phyloP scores from a whole-genome alignment of 257 asterid species.

The Nicotiana sylvestris region DNA sequence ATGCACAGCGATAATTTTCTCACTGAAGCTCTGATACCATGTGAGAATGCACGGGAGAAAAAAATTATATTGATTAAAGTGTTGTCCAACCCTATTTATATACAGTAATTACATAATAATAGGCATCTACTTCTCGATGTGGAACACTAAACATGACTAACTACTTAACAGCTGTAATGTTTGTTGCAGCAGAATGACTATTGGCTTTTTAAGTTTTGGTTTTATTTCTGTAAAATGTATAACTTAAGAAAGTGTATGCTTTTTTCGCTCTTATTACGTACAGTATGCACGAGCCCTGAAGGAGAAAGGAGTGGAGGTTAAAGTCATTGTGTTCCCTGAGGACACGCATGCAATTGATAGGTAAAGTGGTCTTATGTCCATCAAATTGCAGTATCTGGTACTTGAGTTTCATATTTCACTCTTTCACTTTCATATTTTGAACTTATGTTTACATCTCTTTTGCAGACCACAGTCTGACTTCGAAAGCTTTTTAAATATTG shows the following conservation, averaged over 20 bases:
- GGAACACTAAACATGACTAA: no score
- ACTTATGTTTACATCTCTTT: not conserved
- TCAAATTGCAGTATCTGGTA: not conserved
- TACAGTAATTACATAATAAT: no score
- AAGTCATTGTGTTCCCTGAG: conserved; percentile 72
- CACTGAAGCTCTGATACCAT: no score
- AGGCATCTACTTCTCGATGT: no score
- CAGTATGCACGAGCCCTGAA: conserved; percentile 80
- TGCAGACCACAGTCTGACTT: conserved; percentile 90
- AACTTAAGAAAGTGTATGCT: not conserved
- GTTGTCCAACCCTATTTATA: no score
- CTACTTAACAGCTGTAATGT: not conserved
- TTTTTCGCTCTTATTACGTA: not conserved
- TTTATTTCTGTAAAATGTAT: not conserved
- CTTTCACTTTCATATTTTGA: not conserved
- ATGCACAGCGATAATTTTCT: no score
- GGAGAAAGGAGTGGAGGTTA: conserved; percentile 73
- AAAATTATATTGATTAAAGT: no score
- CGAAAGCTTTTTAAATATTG: conserved; percentile 81
- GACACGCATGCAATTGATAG: conserved; percentile 70
- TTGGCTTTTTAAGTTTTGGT: not conserved
- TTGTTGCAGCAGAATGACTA: not conserved
- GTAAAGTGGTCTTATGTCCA: conserved; percentile 25
- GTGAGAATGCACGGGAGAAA: no score
- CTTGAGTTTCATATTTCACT: not conserved